Percentiles rank a stretch among this genome's conserved stretches.
These are phyloP conservation scores for Phytophthora sp. DNA, from an alignment of 352 stramenopile genomes.

Conservation along the genomic window DNA sequence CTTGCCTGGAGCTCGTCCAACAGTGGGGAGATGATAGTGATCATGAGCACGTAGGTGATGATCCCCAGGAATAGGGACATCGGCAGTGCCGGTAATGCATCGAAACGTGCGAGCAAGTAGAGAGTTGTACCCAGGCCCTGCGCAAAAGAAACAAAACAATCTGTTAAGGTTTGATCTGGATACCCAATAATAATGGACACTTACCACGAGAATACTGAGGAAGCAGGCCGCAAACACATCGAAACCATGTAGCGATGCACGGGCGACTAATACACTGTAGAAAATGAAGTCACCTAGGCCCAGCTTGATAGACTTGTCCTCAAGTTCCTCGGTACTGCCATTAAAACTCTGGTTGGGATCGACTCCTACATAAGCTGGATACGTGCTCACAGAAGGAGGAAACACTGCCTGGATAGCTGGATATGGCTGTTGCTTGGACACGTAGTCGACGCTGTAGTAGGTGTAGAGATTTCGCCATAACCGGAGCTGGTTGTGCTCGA, in stretches of 20 bases:
- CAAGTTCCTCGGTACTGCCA: slow-evolving; percentile 29
- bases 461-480: slow-evolving; percentile 58
- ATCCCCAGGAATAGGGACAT: slow-evolving; percentile 94
- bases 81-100: slow-evolving; percentile 94
- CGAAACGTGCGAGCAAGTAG: slow-evolving; percentile 92
- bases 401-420: slow-evolving; percentile 37
- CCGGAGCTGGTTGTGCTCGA: slow-evolving; percentile 36
- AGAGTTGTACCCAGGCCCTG: slow-evolving; percentile 92
- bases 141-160: neutral
- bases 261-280: slow-evolving; percentile 96
- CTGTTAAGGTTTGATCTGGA: neutral
- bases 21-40: slow-evolving; percentile 44
- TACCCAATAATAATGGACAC: slow-evolving; percentile 21
- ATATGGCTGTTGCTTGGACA: slow-evolving; percentile 42
- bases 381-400: slow-evolving; percentile 25
- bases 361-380: slow-evolving; percentile 31
- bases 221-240: slow-evolving; percentile 92
- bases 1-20: slow-evolving; percentile 34
- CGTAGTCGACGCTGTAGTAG: slow-evolving; percentile 47
- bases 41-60: slow-evolving; percentile 48
- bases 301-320: slow-evolving; percentile 87
- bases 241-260: slow-evolving; percentile 93
- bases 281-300: slow-evolving; percentile 98
- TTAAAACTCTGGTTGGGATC: slow-evolving; percentile 24
- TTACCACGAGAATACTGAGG: slow-evolving; percentile 90